Conservation (phyloP, 2,329 filamentous ascomycete genomes). For the Salinomyces thailandicus region DNA sequence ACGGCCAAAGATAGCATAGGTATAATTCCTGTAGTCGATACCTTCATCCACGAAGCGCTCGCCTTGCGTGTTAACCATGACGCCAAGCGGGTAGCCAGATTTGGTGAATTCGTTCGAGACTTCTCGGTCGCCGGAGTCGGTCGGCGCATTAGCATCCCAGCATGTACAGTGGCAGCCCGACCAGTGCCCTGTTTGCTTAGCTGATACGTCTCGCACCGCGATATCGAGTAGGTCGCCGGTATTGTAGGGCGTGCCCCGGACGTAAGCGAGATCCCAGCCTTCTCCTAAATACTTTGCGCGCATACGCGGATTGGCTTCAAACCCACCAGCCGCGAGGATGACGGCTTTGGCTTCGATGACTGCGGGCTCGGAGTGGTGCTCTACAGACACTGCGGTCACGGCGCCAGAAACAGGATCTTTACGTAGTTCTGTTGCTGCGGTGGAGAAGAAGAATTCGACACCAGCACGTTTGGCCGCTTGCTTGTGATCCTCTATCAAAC, state of each 20-base stretch:
- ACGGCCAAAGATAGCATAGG: conserved; percentile 55
- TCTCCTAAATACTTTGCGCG: conserved; percentile 46
- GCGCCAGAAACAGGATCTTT: conserved; percentile 21
- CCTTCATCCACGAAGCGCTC: conserved; percentile 58
- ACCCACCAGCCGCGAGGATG: conserved; percentile 51
- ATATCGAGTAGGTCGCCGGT: conserved; percentile 48
- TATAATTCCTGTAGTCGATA: conserved; percentile 54
- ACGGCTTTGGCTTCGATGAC: conserved; percentile 32
- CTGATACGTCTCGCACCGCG: conserved; percentile 37
- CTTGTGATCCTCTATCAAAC: conserved; percentile 43
- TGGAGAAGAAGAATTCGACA: conserved; percentile 39
- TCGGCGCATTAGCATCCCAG: conserved; percentile 54
- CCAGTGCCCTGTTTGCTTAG: conserved; percentile 29
- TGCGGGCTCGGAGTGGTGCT: conserved; percentile 16
- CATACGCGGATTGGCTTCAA: conserved; percentile 51
- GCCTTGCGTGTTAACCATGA: conserved; percentile 53
- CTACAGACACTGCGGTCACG: conserved; percentile 26
- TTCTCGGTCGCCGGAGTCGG: conserved; percentile 45
- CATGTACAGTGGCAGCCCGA: conserved; percentile 54
- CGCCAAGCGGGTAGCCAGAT: conserved; percentile 55
- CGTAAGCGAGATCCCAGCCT: conserved; percentile 52
- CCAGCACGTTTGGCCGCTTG: conserved; percentile 34
- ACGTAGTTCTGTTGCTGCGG: conserved; percentile 34
- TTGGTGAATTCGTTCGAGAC: conserved; percentile 59
- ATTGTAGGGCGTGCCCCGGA: conserved; percentile 56